Base-by-base conservation (phyloP, 352 stramenopile species). In the Peronospora destructor region DNA sequence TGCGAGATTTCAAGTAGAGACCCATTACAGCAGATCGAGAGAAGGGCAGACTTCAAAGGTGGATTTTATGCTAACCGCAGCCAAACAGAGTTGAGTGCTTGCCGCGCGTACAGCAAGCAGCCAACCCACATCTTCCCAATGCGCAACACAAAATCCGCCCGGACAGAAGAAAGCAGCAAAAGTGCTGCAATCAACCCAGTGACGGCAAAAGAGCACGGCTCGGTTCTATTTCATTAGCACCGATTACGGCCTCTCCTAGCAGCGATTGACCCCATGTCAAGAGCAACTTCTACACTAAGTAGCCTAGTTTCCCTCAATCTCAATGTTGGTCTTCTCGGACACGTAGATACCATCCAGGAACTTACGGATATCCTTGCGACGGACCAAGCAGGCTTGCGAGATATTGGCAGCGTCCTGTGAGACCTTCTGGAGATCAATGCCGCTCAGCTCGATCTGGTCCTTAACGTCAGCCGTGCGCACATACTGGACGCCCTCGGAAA, bases 301-400 rank as follows among this genome's bases (percentile, higher is more conserved):
- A 53, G 38, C 53, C 85, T 89, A 87, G 8, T 76, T 54, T 39
- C 79, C 70, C 44, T 65, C 63, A 43, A 76, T 68, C 65, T 88
- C 68, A 55, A 87, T 85, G 72, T 93, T 69, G 66, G 66, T 78
- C 85, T 98, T 98, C 70, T 99, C 95, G 35, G 83, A 97, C 45
- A 99, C 96, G 84, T 99, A 99, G 73, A 99, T 99, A 96, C 96
- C 97, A 74, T 99, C 97, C 41, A 99, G 84, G 86, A 99, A 99
- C 85, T 99, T 99, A 97, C 96, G 96, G 73, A 99, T 98, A 93
- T 93, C 82, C 75, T 91, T 93, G 63, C 76, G 71, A 61, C 84
- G 80, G 56, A 93, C 82, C 32, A 93, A 68, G 49, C 79, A 91
- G 54, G 77, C 67, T 68, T 91, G 79, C 64, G 82, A 76, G 66